Conservation (phyloP, 2,329 filamentous ascomycete species). For the Fusarium stilboides region DNA sequence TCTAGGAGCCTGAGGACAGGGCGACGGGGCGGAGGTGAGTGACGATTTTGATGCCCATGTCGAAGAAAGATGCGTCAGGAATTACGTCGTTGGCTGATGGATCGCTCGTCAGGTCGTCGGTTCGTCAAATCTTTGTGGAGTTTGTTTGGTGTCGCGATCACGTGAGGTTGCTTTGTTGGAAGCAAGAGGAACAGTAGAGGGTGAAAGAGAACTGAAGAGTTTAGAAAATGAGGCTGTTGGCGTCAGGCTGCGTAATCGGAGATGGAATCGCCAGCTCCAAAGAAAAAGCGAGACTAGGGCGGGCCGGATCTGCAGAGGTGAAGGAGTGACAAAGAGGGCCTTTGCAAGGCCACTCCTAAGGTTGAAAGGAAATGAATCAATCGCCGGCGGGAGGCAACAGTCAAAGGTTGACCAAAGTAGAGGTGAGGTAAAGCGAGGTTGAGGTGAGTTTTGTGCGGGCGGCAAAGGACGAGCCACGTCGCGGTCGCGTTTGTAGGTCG, state of each 20-base stretch:
- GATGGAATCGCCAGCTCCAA: slow-evolving; percentile 8
- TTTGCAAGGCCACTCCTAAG: slow-evolving; percentile 26
- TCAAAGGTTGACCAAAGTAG: slow-evolving; percentile 27
- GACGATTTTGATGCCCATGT: slow-evolving; percentile 50
- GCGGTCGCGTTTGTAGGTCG: slow-evolving; percentile 42
- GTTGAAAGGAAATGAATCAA: slow-evolving; percentile 29
- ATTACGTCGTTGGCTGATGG: slow-evolving; percentile 32
- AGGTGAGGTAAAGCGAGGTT: slow-evolving; percentile 29
- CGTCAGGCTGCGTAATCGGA: slow-evolving; percentile 23
- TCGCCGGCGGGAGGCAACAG: slow-evolving; percentile 36
- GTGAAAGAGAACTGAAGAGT: slow-evolving; percentile 9
- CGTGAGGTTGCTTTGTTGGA: slow-evolving; percentile 29
- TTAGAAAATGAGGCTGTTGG: slow-evolving; percentile 27
- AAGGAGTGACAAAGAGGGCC: slow-evolving; percentile 35
- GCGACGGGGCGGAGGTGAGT: slow-evolving; percentile 42
- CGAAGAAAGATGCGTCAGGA: slow-evolving; percentile 45
- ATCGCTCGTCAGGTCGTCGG: slow-evolving; percentile 12
- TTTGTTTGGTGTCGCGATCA: slow-evolving; percentile 17
- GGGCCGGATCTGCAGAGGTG: slow-evolving; percentile 10
- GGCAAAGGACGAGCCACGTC: slow-evolving; percentile 46
- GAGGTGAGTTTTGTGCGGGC: slow-evolving; percentile 31
- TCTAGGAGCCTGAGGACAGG: slow-evolving; percentile 50
- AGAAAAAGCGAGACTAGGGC: slow-evolving; percentile 24
- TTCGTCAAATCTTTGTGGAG: slow-evolving; percentile 17
- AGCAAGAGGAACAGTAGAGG: slow-evolving; percentile 21